phyloP scores from a whole-genome alignment of 2,329 filamentous ascomycete genomes.

The Talaromyces sp. region DNA sequence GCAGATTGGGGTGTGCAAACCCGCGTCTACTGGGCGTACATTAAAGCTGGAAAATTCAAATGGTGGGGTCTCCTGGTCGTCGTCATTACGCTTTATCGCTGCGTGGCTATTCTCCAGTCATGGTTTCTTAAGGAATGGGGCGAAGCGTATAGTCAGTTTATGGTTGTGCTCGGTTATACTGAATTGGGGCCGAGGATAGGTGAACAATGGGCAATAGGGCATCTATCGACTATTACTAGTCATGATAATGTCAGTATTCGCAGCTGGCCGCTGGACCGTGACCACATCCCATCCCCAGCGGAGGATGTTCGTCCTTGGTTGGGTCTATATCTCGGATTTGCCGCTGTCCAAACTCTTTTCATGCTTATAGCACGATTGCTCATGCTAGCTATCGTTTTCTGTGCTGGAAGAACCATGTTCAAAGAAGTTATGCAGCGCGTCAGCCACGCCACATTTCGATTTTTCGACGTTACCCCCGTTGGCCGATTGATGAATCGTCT shows the following conservation, averaged over 20 bases:
- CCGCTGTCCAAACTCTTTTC: conserved; percentile 54
- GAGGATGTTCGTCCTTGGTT: conserved; percentile 70
- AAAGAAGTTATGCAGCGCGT: conserved; percentile 65
- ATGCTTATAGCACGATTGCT: conserved; percentile 60
- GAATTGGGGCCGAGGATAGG: conserved; percentile 14
- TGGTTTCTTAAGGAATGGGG: conserved; percentile 88
- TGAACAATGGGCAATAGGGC: conserved; percentile 13
- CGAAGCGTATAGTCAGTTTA: conserved; percentile 57
- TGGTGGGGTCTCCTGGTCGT: conserved; percentile 66
- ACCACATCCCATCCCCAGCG: conserved; percentile 58
- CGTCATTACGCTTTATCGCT: conserved; percentile 59
- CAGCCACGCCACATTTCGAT: conserved; percentile 76
- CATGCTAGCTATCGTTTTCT: conserved; percentile 72
- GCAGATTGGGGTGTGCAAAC: conserved; percentile 70
- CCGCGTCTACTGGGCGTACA: conserved; percentile 76
- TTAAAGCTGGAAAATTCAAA: conserved; percentile 69
- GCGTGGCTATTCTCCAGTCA: conserved; percentile 60
- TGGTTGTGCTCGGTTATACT: conserved; percentile 19
- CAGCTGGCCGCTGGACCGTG: conserved; percentile 10
- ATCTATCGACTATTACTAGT: conserved; percentile 23
- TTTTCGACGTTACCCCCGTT: conserved; percentile 84
- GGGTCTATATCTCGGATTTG: conserved; percentile 62
- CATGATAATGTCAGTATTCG: conserved; percentile 25
- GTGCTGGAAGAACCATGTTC: conserved; percentile 72
- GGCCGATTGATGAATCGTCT: conserved; percentile 88